Conservation (phyloP, 2,329 filamentous ascomycete genomes). For the Diaporthe ampelina region DNA sequence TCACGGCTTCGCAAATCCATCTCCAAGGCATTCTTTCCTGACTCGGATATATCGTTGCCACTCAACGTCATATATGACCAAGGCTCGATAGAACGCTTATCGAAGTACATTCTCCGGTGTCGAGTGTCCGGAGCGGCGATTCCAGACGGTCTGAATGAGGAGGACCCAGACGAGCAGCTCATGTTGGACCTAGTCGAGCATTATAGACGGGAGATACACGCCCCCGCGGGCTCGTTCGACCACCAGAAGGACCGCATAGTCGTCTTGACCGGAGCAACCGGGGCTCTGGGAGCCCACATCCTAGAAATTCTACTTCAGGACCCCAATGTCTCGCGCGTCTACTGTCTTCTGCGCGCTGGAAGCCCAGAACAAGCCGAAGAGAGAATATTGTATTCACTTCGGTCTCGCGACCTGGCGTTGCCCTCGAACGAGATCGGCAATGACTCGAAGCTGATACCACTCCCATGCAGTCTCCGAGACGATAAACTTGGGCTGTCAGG, state of each 20-base stretch:
- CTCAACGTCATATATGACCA: constrained; percentile 73
- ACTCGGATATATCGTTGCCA: constrained; percentile 54
- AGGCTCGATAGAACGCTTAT: constrained; percentile 60
- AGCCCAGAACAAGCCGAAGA: constrained; percentile 56
- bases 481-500: constrained; percentile 61
- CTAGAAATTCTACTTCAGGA: constrained; percentile 58
- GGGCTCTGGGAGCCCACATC: constrained; percentile 62
- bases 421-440: constrained; percentile 44
- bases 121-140: constrained; percentile 29
- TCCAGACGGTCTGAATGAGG: background rate
- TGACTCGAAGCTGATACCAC: constrained; percentile 58
- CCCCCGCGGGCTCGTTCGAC: background rate
- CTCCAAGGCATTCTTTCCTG: constrained; percentile 45
- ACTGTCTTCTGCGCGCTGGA: constrained; percentile 69
- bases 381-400: constrained; percentile 54
- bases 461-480: constrained; percentile 63
- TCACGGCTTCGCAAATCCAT: constrained; percentile 63
- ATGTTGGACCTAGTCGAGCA: constrained; percentile 49
- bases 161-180: constrained; percentile 42
- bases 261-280: constrained; percentile 48
- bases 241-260: constrained; percentile 42
- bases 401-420: constrained; percentile 1
- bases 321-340: constrained; percentile 58
- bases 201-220: constrained; percentile 45
- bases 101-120: constrained; percentile 44